Evolutionary conservation across 805 yeast species (phyloP).

Genomic region (Torulaspora microellipsoides): DNA sequence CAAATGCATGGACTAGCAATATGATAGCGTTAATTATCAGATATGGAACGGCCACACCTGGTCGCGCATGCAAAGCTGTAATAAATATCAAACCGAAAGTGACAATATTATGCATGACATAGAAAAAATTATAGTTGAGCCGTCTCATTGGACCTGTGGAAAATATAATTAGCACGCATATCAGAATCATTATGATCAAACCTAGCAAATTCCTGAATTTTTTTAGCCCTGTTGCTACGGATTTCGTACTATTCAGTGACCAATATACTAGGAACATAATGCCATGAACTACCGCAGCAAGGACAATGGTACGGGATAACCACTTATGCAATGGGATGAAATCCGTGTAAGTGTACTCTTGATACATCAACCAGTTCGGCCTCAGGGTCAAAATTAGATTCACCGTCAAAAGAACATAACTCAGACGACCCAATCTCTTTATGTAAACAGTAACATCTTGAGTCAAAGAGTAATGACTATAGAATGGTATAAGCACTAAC

Average conservation of each 20-base stretch:
- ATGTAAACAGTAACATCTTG: constrained; percentile 27
- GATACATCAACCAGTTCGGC: constrained; percentile 47
- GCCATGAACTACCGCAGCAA: constrained; percentile 46
- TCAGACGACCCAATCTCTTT: constrained; percentile 59
- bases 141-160: constrained; percentile 50
- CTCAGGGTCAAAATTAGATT: constrained; percentile 52
- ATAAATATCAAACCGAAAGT: constrained; percentile 43
- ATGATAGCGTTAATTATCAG: constrained; percentile 21
- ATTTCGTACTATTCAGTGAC: constrained; percentile 37
- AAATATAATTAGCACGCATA: constrained; percentile 38
- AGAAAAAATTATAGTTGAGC: constrained; percentile 48
- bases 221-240: constrained; percentile 34
- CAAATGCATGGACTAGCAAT: constrained; percentile 16
- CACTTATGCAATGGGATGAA: constrained; percentile 61
- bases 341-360: constrained; percentile 45
- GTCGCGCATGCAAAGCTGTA: constrained; percentile 63
- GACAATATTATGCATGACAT: constrained; percentile 50
- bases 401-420: constrained; percentile 55
- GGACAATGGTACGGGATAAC: constrained; percentile 56
- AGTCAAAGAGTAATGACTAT: constrained; percentile 31
- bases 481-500: constrained; percentile 36
- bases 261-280: constrained; percentile 49
- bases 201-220: constrained; percentile 48
- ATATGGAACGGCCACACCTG: constrained; percentile 47
- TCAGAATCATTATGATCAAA: constrained; percentile 38